Base-by-base conservation (phyloP, 805 yeast genomes). In the Metschnikowia anglica region DNA sequence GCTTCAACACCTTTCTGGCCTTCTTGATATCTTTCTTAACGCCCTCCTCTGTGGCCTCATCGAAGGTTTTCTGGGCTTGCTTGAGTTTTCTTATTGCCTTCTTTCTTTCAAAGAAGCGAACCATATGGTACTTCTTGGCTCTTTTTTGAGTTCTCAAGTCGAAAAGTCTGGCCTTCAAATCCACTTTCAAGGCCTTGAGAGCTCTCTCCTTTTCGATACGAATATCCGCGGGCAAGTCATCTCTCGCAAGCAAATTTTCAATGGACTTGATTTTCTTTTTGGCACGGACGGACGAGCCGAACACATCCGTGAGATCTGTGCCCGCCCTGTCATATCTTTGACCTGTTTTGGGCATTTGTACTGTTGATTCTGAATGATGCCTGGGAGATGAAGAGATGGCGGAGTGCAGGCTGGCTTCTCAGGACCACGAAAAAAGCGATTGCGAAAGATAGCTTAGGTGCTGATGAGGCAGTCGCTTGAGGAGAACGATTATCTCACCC, bases 251-350 rank as follows among this genome's bases (percentile, higher is more conserved):
- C 15, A 86, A 67, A 53, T 97, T 75, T 55, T 85, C 83, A 28
- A 88, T 72, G 61, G 91, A 96, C 68, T 98, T 80, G 49, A 91
- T 86, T 65, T 85, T 85, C 71, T 85, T 88, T 63, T 81, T 87
- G 49, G 88, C 75, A 6, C 54, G 46, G 9, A 40, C 55, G 2
- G 55, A 44, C 19, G 55, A 52, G 2, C 55, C 55, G 20, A 50
- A 47, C 4, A 51, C 55, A 30, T 43, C 48, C 15, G 53, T 39
- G 30, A 50, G 48, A 17, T 52, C 56, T 7, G 54, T 50, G 21
- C 36, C 48, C 11, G 43, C 32, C 7, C 49, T 28, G 21, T 41
- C 49, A 34, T 36, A 42, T 13, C 43, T 49, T 36, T 43, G 34
- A 18, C 33, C 31, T 12, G 44, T 24, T 31, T 44, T 44, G 18